Conservation (phyloP, 2,329 filamentous ascomycete species). For the Helotiales sp. region DNA sequence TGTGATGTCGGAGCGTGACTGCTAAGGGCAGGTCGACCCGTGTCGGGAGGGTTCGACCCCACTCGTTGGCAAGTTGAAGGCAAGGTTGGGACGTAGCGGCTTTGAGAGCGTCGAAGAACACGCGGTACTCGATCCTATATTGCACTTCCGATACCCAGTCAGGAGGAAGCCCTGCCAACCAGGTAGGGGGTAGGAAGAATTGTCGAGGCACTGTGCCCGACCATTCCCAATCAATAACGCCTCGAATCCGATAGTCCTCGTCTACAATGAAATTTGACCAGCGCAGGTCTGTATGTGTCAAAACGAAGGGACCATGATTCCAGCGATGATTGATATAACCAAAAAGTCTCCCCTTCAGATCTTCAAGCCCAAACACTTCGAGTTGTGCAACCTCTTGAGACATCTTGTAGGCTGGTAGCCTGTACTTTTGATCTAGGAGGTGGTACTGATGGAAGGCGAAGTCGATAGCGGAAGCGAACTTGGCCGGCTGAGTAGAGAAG, state of each 20-base stretch:
- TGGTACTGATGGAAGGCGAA: background rate
- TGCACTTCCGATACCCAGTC: background rate
- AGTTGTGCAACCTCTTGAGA: background rate
- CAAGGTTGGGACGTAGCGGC: background rate
- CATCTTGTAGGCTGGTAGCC: background rate
- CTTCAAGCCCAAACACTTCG: background rate
- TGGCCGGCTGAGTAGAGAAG: background rate
- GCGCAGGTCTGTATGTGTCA: background rate
- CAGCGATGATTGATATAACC: background rate
- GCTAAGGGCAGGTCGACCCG: constrained; percentile 4
- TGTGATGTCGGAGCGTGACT: constrained; percentile 13
- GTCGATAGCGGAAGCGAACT: background rate
- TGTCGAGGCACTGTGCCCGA: background rate
- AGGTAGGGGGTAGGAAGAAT: constrained; percentile 1
- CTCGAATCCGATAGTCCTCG: background rate
- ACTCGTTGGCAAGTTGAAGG: background rate
- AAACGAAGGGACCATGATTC: background rate
- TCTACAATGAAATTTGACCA: background rate
- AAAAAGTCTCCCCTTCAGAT: background rate
- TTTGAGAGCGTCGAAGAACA: constrained; percentile 2
- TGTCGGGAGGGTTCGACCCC: constrained; percentile 11
- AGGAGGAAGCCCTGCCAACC: background rate
- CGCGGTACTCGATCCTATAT: constrained; percentile 2
- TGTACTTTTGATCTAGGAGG: background rate
- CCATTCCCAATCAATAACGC: constrained; percentile 3